A percentile compares a stretch with the other conserved stretches of the same genome.
Evolutionary conservation across 2,329 filamentous ascomycete genomes (phyloP).

Genomic region (Cladosporium sphaerospermum): DNA sequence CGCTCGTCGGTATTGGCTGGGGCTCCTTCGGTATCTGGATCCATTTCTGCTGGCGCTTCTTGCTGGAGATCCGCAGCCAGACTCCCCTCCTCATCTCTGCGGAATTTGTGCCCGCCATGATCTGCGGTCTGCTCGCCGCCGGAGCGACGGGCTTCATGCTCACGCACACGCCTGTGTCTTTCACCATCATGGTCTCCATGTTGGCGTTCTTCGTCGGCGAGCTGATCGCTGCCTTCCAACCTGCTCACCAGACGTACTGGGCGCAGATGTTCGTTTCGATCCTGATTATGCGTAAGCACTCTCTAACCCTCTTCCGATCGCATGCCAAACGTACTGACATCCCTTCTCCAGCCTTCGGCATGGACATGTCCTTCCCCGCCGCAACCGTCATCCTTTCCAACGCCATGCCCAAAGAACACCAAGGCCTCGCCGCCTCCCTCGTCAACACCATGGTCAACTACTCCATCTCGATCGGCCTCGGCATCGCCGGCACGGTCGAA

Average conservation of each 20-base stretch:
- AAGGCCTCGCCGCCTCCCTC: slow-evolving; percentile 50
- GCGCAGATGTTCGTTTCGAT: slow-evolving; percentile 54
- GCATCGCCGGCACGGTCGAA: slow-evolving; percentile 61
- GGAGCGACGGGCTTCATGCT: slow-evolving; percentile 33
- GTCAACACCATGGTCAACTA: slow-evolving; percentile 65
- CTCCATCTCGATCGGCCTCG: slow-evolving; percentile 58
- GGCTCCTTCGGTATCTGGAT: slow-evolving; percentile 32
- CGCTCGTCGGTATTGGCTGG: slow-evolving; percentile 27
- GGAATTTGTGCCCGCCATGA: slow-evolving; percentile 28
- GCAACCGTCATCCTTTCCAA: slow-evolving; percentile 56
- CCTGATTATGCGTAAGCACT: slow-evolving; percentile 38
- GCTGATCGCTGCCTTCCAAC: slow-evolving; percentile 40
- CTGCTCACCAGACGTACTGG: slow-evolving; percentile 58
- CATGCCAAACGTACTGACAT: slow-evolving; percentile 1
- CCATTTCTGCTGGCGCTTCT: slow-evolving; percentile 29
- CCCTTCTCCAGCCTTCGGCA: slow-evolving; percentile 35
- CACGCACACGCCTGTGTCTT: slow-evolving; percentile 32
- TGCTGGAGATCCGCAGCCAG: slow-evolving; percentile 27
- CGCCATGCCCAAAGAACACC: slow-evolving; percentile 39
- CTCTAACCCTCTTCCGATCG: slow-evolving; percentile 30
- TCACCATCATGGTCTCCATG: slow-evolving; percentile 35
- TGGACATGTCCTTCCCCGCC: slow-evolving; percentile 62
- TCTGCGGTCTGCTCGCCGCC: slow-evolving; percentile 32
- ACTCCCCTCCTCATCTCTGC: slow-evolving; percentile 30
- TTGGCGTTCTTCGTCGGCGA: slow-evolving; percentile 38